phyloP scores from a whole-genome alignment of 139 green algal species.

The Chlamydomonas sphaeroides region DNA sequence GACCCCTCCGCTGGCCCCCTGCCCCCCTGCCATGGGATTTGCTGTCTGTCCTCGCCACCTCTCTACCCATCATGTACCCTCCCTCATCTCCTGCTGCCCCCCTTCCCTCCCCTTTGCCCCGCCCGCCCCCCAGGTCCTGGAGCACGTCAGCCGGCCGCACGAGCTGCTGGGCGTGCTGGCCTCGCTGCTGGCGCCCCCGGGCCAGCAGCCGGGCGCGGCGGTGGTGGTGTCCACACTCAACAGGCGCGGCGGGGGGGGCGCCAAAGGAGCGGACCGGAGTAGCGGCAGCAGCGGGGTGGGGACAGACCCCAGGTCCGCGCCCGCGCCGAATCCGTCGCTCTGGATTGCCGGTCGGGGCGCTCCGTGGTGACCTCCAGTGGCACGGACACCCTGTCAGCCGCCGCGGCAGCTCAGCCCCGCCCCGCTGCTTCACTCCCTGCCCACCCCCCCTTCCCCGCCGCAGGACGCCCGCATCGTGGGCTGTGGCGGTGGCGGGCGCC shows the following conservation, averaged over 20 bases:
- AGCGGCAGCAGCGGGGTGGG: too few relatives aligned
- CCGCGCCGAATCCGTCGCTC: too few relatives aligned
- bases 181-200: slow-evolving; percentile 28
- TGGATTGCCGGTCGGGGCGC: too few relatives aligned
- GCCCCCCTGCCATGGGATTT: too few relatives aligned
- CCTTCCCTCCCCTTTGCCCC: too few relatives aligned
- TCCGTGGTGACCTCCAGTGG: too few relatives aligned
- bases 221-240: slow-evolving; percentile 89
- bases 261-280: too few relatives aligned
- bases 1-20: slow-evolving; percentile 33
- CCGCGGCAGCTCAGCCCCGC: not conserved
- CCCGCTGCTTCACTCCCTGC: not conserved
- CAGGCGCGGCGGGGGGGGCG: slow-evolving; percentile 1
- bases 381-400: too few relatives aligned
- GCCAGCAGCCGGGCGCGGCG: slow-evolving; percentile 51
- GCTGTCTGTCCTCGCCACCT: too few relatives aligned
- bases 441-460: not conserved
- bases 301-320: too few relatives aligned
- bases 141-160: slow-evolving; percentile 63
- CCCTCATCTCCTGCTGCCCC: too few relatives aligned
- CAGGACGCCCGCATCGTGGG: slow-evolving; percentile 77
- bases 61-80: too few relatives aligned
- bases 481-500: slow-evolving; percentile 84
- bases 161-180: slow-evolving; percentile 62
- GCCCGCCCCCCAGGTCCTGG: slow-evolving; percentile 16